phyloP scores from a whole-genome alignment of 495 filamentous ascomycete genomes.

The Annulohypoxylon stygium region DNA sequence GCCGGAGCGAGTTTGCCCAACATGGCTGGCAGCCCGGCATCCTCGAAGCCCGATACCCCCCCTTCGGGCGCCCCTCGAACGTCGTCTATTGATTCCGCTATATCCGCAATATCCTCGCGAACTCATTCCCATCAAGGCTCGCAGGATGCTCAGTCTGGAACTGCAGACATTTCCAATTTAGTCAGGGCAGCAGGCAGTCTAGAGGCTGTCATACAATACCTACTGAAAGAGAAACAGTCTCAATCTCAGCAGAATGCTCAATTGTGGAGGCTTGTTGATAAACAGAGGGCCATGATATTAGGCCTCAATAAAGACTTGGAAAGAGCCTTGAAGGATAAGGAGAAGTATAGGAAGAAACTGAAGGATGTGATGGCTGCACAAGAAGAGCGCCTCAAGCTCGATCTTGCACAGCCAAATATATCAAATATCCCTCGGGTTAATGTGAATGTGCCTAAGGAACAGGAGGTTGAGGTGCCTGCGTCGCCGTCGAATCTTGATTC shows the following conservation, averaged over 20 bases:
- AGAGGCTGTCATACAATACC: constrained; percentile 87
- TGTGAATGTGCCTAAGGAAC: constrained; percentile 49
- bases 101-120: constrained; percentile 84
- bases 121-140: constrained; percentile 73
- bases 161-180: constrained; percentile 77
- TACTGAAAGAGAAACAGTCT: constrained; percentile 91
- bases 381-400: constrained; percentile 45
- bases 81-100: constrained; percentile 94
- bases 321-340: constrained; percentile 92
- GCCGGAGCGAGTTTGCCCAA: constrained; percentile 37
- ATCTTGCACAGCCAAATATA: constrained; percentile 16
- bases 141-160: constrained; percentile 65
- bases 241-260: constrained; percentile 90
- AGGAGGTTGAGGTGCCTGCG: constrained; percentile 52
- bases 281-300: constrained; percentile 92
- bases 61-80: constrained; percentile 71
- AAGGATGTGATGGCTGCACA: constrained; percentile 73
- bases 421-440: constrained; percentile 41
- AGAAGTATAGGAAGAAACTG: constrained; percentile 89
- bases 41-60: constrained; percentile 40
- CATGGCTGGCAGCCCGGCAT: constrained; percentile 46
- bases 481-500: constrained; percentile 60
- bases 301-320: constrained; percentile 96
- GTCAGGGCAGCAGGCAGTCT: constrained; percentile 88
- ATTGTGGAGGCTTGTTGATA: constrained; percentile 95